phyloP scores from a whole-genome alignment of 371 early-diverging fungal species.

The Paraphysoderma sedebokerense region DNA sequence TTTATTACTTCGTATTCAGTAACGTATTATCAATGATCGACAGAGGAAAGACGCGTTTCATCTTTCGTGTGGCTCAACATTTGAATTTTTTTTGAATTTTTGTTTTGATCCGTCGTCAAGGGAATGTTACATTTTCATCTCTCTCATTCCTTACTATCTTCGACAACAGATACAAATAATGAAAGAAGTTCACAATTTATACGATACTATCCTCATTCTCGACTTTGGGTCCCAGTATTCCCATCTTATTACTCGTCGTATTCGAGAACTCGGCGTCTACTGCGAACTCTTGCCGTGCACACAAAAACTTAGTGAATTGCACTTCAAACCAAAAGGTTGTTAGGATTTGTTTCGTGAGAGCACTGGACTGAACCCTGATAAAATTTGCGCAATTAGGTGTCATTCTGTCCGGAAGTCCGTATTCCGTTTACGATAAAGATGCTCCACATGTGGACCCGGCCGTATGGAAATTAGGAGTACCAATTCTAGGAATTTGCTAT shows the following conservation, averaged over 20 bases:
- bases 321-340: constrained; percentile 83
- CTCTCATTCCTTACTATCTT: too few species aligned
- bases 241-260: constrained; percentile 88
- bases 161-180: too few species aligned
- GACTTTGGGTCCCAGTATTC: constrained; percentile 98
- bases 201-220: constrained; percentile 91
- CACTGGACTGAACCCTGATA: neutral
- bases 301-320: constrained; percentile 73
- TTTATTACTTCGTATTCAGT: too few species aligned
- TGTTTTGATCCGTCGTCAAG: too few species aligned
- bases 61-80: too few species aligned
- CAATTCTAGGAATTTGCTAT: constrained; percentile 94
- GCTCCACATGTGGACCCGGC: constrained; percentile 87
- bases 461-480: constrained; percentile 73
- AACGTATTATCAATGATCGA: too few species aligned
- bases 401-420: constrained; percentile 89
- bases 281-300: constrained; percentile 95
- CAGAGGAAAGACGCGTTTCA: too few species aligned
- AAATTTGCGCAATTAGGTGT: constrained; percentile 22
- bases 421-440: constrained; percentile 85
- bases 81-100: too few species aligned
- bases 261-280: constrained; percentile 92
- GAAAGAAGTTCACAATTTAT: constrained; percentile 46
- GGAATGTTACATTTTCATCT: too few species aligned
- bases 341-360: neutral